A percentile compares a stretch with the other conserved stretches of the same genome.
Conservation (phyloP, 139 green algal species). For the Chlamydomonas schloesseri region DNA sequence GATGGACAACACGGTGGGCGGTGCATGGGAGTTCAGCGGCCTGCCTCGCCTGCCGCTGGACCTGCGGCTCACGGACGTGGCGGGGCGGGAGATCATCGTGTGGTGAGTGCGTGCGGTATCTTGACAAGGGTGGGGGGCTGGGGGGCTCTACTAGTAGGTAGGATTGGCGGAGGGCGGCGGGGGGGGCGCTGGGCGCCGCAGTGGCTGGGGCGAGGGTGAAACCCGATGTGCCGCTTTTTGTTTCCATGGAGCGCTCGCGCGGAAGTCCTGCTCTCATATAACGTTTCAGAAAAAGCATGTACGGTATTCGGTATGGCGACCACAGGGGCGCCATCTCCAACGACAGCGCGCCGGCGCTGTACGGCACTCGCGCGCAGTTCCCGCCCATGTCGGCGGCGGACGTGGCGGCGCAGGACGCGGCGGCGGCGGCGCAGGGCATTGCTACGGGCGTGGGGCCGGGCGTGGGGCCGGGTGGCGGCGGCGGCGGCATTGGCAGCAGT, state of each 20-base stretch:
- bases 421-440: no score
- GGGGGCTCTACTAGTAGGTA: neutral
- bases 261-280: no score
- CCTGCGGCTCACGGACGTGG: conserved; percentile 30
- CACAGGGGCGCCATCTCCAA: conserved; percentile 33
- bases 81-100: conserved; percentile 5
- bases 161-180: neutral
- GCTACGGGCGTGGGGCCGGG: no score
- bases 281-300: no score
- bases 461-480: no score
- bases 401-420: no score
- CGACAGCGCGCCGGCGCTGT: neutral
- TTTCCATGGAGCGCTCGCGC: no score
- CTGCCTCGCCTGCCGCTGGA: conserved; percentile 50
- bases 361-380: conserved; percentile 4
- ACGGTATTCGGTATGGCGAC: no score
- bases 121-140: neutral
- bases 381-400: neutral
- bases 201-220: no score
- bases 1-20: conserved; percentile 48
- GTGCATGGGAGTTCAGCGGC: conserved; percentile 44
- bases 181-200: no score
- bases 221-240: no score
- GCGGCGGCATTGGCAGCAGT: no score
- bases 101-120: conserved; percentile 4